Evolutionary conservation across 768 basidiomycete species (phyloP), one percentile per base, ranked within the genome.

Genomic region (Pleurotus ostreatus): DNA sequence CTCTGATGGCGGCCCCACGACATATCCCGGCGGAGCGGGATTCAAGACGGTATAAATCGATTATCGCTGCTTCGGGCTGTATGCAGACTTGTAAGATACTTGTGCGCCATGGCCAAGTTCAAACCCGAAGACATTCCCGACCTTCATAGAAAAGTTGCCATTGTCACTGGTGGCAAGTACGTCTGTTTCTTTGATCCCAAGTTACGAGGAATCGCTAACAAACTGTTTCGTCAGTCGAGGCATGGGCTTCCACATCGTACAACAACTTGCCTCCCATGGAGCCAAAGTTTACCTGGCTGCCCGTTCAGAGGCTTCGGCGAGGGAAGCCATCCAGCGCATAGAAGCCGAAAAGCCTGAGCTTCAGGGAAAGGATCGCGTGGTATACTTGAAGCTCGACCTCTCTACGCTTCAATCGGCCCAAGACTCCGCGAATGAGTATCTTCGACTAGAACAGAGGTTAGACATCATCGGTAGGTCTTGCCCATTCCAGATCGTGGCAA

Each of bases 331-430:
- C 18, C 55, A 26, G 38, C 48, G 61, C n/a, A 60, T 76, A 12
- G 66, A 69, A 57, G 45, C 55, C 12, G 61, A 61, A 30, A 74
- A 59, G 7, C 57, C 57, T 20, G 25, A 45, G 18, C 76, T 7
- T 9, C 23, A 52, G 75, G 78, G 5, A 71, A 70, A 47, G 71
- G 20, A 39, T 71, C 2, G 38, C 18, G 38, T 52, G 16, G 43
- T 74, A 37, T 78, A 64, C 47, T 59, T 78, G 13, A 58, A 57
- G 15, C 63, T 78, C n/a, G 71, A 77, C 46, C 63, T 77, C 12
- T 62, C 65, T 3, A 59, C 74, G 51, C 54, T 77, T 30, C 57
- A 57, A 41, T 37, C 62, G 2, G 55, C 74, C 49, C 67, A 69
- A 39, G 45, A 57, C 0, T 66, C 71, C 6, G 71, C 68, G 0